A percentile compares a stretch with the other conserved stretches of the same genome.
These are phyloP conservation scores for Epichloe bromicola DNA, from an alignment of 2,329 filamentous ascomycete species.

Conservation along the genomic window DNA sequence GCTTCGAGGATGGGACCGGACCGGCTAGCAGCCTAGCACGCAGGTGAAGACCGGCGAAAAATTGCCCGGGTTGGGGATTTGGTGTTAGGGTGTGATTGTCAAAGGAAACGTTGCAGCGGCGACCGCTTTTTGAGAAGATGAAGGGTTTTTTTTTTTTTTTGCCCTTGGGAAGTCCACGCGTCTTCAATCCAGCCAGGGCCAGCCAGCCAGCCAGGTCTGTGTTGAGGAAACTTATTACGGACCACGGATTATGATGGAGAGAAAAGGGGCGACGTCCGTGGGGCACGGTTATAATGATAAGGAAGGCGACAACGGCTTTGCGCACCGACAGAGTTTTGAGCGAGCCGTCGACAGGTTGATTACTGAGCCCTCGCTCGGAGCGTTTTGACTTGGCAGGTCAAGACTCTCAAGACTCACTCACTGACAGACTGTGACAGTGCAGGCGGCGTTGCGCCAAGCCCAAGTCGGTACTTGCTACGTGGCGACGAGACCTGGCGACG, in stretches of 20 bases:
- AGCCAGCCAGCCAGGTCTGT: no score
- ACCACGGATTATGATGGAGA: background rate
- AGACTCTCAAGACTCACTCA: no score
- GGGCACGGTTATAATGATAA: background rate
- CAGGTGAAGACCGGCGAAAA: background rate
- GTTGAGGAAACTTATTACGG: background rate
- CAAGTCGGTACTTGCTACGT: no score
- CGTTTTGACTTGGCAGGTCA: background rate
- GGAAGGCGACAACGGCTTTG: background rate
- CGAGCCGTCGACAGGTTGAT: background rate
- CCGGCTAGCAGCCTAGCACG: background rate
- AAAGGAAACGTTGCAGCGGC: background rate
- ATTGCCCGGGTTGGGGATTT: background rate
- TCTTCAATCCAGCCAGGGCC: no score
- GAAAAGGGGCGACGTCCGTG: constrained; percentile 1
- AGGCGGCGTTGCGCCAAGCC: no score
- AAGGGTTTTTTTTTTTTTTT: background rate
- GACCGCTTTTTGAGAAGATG: background rate
- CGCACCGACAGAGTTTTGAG: background rate
- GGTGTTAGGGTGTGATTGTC: background rate
- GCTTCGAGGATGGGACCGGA: background rate
- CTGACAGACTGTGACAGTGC: no score
- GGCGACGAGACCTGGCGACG: no score
- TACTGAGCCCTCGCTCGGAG: background rate
- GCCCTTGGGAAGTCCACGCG: no score